These are phyloP conservation scores for Aegle marmelos DNA, from an alignment of 345 rosid species.

Conservation along the genomic window DNA sequence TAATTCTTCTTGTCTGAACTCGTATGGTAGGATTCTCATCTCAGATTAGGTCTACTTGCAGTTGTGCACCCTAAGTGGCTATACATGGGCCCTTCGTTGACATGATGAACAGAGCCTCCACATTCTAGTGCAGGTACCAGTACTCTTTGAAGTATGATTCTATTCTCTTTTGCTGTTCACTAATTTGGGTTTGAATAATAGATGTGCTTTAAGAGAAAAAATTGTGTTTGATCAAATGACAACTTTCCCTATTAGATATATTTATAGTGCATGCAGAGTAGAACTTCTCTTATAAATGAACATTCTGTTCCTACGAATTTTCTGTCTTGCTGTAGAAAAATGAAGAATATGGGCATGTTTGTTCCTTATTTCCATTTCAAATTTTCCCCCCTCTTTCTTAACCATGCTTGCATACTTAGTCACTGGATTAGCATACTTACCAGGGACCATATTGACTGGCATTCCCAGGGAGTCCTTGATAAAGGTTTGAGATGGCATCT, in stretches of 20 bases:
- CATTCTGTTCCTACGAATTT: background rate
- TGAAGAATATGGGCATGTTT: background rate
- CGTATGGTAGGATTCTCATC: slow-evolving; percentile 24
- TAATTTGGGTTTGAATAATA: slow-evolving; percentile 2
- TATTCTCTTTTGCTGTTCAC: slow-evolving; percentile 11
- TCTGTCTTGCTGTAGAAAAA: background rate
- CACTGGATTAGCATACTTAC: slow-evolving; percentile 40
- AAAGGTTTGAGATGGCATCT: slow-evolving; percentile 72
- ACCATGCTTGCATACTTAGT: background rate
- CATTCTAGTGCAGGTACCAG: slow-evolving; percentile 61
- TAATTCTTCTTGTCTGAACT: slow-evolving; percentile 10
- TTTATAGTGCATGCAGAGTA: background rate
- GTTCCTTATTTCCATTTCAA: background rate
- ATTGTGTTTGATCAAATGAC: background rate
- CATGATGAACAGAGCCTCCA: slow-evolving; percentile 53
- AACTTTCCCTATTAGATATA: background rate
- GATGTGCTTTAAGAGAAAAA: slow-evolving; percentile 15
- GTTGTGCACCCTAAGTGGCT: slow-evolving; percentile 62
- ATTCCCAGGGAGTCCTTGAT: slow-evolving; percentile 76
- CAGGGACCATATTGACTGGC: slow-evolving; percentile 87
- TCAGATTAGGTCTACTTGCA: slow-evolving; percentile 41
- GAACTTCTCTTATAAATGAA: background rate
- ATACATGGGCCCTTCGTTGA: slow-evolving; percentile 48
- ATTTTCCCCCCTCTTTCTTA: background rate
- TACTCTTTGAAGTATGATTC: slow-evolving; percentile 23